A percentile compares a stretch with the other conserved stretches of the same genome.
Conservation (phyloP, 208 protist species). For the Leishmania tropica region DNA sequence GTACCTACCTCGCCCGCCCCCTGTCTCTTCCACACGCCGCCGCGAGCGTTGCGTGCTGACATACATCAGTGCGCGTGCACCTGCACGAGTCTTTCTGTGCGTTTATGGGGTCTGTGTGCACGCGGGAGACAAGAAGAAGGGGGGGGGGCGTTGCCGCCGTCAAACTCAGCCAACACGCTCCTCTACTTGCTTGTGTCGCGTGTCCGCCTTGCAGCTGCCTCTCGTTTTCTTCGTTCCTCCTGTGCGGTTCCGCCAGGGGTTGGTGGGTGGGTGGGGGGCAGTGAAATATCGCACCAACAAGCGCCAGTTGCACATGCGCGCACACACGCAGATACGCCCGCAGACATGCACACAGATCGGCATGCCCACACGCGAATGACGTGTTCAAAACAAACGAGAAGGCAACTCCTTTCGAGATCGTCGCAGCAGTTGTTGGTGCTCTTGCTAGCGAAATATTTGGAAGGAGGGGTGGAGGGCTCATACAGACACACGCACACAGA, state of each 20-base stretch:
- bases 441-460: background rate
- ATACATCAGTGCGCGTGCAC: background rate
- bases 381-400: background rate
- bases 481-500: background rate
- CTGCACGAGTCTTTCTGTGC: background rate
- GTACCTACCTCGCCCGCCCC: background rate
- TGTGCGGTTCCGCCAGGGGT: background rate
- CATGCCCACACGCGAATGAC: background rate
- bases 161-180: background rate
- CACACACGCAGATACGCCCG: background rate
- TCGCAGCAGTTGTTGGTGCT: background rate
- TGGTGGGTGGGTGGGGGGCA: too few relatives aligned
- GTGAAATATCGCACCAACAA: background rate
- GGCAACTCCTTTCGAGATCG: background rate
- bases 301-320: background rate
- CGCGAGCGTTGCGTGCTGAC: background rate
- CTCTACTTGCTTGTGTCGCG: background rate
- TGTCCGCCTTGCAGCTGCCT: background rate
- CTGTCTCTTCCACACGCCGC: background rate
- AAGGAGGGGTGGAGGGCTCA: background rate
- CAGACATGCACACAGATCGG: background rate
- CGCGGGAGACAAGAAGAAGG: background rate
- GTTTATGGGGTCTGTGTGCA: slow-evolving; percentile 1
- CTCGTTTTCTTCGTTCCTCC: background rate
- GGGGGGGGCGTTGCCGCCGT: background rate